Percentiles rank a stretch among this genome's conserved stretches.
Conservation (phyloP, 106 monocot species). For the Dendrobium chrysotoxum region DNA sequence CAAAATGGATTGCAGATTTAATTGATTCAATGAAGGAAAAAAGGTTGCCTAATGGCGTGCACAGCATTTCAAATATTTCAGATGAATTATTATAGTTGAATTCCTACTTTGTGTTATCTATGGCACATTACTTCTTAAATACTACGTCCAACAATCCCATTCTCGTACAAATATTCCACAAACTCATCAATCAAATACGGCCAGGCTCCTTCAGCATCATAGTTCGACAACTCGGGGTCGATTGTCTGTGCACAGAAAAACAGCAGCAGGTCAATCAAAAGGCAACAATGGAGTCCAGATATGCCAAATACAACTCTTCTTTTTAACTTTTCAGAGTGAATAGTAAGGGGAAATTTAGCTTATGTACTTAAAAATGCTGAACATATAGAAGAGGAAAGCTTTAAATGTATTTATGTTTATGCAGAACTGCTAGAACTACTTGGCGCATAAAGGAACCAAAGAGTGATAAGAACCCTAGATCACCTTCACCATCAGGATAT, state of each 20-base stretch:
- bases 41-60: too few relatives aligned
- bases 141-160: conserved; percentile 33
- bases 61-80: not conserved
- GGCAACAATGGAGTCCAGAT: not conserved
- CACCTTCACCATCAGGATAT: too few relatives aligned
- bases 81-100: conserved; percentile 1
- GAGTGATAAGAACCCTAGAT: too few relatives aligned
- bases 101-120: not conserved
- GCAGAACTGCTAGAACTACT: too few relatives aligned
- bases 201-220: conserved; percentile 96
- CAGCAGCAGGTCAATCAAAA: not conserved
- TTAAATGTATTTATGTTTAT: too few relatives aligned
- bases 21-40: not conserved
- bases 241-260: conserved; percentile 48
- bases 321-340: too few relatives aligned
- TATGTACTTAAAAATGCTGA: too few relatives aligned
- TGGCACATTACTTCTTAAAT: conserved; percentile 14
- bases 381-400: too few relatives aligned
- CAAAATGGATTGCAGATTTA: not conserved
- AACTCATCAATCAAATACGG: conserved; percentile 98
- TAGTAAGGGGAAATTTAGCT: too few relatives aligned
- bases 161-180: conserved; percentile 78
- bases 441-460: too few relatives aligned
- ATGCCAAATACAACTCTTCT: not conserved
- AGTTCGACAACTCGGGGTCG: conserved; percentile 85